Conservation (phyloP, 768 basidiomycete genomes). For the Mycena haematopus region DNA sequence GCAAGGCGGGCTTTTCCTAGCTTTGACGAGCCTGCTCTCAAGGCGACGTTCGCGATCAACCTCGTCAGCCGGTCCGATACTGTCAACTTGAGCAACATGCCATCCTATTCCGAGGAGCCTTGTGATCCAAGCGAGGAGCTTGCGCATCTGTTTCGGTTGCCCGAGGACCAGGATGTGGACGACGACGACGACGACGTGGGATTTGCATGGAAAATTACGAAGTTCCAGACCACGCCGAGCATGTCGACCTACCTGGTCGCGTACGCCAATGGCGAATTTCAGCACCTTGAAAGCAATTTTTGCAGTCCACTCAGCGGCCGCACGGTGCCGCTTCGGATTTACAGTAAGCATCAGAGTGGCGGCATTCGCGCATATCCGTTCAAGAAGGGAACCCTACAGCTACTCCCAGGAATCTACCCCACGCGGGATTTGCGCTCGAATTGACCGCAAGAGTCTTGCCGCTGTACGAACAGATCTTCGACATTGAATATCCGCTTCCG, state of each 20-base stretch:
- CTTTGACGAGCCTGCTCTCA: slow-evolving; percentile 79
- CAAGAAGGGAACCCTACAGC: slow-evolving; percentile 39
- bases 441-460: slow-evolving; percentile 69
- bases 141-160: slow-evolving; percentile 39
- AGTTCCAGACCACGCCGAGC: slow-evolving; percentile 67
- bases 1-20: slow-evolving; percentile 46
- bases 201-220: slow-evolving; percentile 62
- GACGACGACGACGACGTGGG: slow-evolving; percentile 26
- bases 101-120: slow-evolving; percentile 50
- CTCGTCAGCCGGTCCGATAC: slow-evolving; percentile 64
- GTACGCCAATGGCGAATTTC: slow-evolving; percentile 70
- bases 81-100: slow-evolving; percentile 72
- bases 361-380: slow-evolving; percentile 15
- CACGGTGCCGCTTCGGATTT: slow-evolving; percentile 68
- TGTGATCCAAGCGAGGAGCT: slow-evolving; percentile 33
- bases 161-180: slow-evolving; percentile 29
- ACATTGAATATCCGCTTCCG: slow-evolving; percentile 76
- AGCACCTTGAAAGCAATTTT: slow-evolving; percentile 63
- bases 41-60: slow-evolving; percentile 65
- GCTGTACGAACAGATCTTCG: slow-evolving; percentile 74
- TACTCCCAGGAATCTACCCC: slow-evolving; percentile 65
- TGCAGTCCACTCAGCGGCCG: slow-evolving; percentile 63
- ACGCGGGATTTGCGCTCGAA: slow-evolving; percentile 70
- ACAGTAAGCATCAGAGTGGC: slow-evolving; percentile 46
- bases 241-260: slow-evolving; percentile 78